Conservation (phyloP, 345 rosid species). For the Arabidopsis arenosa region DNA sequence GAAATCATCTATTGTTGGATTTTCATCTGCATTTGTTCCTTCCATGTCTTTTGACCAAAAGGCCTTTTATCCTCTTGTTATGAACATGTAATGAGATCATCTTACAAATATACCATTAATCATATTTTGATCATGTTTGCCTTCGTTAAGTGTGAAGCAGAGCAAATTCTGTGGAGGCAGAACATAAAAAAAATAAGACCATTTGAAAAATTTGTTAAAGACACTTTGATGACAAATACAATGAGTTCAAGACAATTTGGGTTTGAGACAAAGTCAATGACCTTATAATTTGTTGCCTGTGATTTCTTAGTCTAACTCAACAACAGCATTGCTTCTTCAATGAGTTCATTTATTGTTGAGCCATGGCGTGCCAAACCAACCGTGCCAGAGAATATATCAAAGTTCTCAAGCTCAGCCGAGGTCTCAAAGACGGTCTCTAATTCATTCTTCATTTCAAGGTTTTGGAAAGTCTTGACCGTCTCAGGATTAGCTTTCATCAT, state of each 20-base stretch:
- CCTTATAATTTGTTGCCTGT: neutral
- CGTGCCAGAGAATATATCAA: slow-evolving; percentile 75
- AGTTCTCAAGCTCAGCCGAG: slow-evolving; percentile 76
- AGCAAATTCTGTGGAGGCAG: neutral
- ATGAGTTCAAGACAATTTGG: neutral
- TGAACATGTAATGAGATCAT: slow-evolving; percentile 16
- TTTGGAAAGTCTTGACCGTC: slow-evolving; percentile 48
- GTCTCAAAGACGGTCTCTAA: slow-evolving; percentile 67
- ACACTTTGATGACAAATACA: neutral
- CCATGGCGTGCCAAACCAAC: slow-evolving; percentile 78
- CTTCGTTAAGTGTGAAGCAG: neutral
- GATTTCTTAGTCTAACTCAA: slow-evolving; percentile 26
- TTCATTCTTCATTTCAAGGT: slow-evolving; percentile 56
- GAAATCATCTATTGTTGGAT: slow-evolving; percentile 12
- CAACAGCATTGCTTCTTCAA: slow-evolving; percentile 58
- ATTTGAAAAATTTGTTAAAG: slow-evolving; percentile 9
- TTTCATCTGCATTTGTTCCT: neutral
- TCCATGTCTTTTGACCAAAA: slow-evolving; percentile 17
- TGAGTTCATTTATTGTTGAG: slow-evolving; percentile 64
- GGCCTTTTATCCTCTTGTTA: neutral
- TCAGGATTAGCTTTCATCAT: slow-evolving; percentile 62
- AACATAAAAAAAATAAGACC: neutral
- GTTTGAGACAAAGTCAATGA: neutral
- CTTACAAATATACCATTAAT: neutral
- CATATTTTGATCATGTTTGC: neutral